Base-by-base conservation (phyloP, 1,284 basidiomycete genomes). In the Caloboletus firmus region DNA sequence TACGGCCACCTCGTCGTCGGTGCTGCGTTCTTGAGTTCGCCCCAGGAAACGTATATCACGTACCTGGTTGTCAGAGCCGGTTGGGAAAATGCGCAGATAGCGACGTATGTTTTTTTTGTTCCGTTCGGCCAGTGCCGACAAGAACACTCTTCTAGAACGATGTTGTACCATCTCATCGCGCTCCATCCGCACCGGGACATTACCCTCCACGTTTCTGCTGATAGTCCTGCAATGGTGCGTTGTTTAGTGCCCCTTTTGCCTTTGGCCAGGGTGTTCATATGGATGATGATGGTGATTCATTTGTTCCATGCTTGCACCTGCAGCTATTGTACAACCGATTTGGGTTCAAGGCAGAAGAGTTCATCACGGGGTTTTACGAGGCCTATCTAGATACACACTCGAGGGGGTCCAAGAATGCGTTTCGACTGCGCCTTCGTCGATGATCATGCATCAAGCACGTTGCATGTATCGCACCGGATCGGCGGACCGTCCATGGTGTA, bases 341-440 rank as follows among this genome's bases (percentile, higher is more conserved):
- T 61, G 89, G 89, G 18, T 91, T 91, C 78, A 91, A 91, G 63
- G 86, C 87, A 0, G 89, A 91, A 68, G 87, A 88, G 65, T 91
- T 90, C 59, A 78, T 91, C 35, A 81, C 81, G 28, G 87, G 86
- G 18, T 91, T 91, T 61, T 91, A 91, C 59, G 85, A 89, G 43
- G 78, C 84, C 41, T 91, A 90, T 66, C 72, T 91, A 18, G 81
- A 85, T 62, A 71, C 80, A 5, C 74, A 81, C 22, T 87, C 86
- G 18, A 78, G 81, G 51, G 78, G 79, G 9, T 90, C 88, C 12
- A 89, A 85, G 70, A 91, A 91, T 64, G 89, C 88, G 5, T 86
- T 91, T 70, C 76, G 81, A 40, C 72, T 91, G 50, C 77, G 83
- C 10, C 72, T 83, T 34, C 69, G 70, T 26, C 64, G 65, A 31